Conservation (phyloP, 78 protist species). For the Speleostelium caveatum region DNA sequence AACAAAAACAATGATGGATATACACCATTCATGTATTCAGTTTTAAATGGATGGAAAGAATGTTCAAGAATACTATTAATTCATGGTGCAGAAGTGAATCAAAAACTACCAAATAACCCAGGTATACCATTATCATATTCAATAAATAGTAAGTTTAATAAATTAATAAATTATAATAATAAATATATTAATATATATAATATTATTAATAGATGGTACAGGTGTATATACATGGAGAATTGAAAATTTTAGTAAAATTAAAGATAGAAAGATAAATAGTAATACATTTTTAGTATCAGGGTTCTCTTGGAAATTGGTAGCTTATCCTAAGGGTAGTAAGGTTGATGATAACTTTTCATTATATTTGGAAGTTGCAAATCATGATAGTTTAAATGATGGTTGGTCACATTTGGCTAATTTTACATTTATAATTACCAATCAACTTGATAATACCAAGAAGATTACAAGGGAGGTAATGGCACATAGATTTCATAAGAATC, state of each 20-base stretch:
- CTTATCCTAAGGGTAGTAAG: constrained; percentile 54
- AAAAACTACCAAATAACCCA: constrained; percentile 53
- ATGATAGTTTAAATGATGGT: constrained; percentile 34
- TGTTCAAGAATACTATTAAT: not conserved
- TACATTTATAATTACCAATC: constrained; percentile 53
- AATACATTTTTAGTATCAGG: constrained; percentile 51
- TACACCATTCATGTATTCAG: constrained; percentile 59
- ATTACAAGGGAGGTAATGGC: constrained; percentile 41
- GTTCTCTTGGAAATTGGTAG: constrained; percentile 56
- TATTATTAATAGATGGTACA: constrained; percentile 5
- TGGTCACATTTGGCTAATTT: constrained; percentile 66
- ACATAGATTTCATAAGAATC: constrained; percentile 57
- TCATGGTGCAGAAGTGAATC: constrained; percentile 48
- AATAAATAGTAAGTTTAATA: not conserved
- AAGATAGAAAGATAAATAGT: constrained; percentile 48
- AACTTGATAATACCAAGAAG: constrained; percentile 17
- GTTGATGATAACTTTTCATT: constrained; percentile 56
- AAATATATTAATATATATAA: not conserved
- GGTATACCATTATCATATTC: constrained; percentile 63
- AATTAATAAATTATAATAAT: not conserved
- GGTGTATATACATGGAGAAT: constrained; percentile 56
- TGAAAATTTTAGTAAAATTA: constrained; percentile 55
- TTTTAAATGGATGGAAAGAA: constrained; percentile 36
- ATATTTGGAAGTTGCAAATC: constrained; percentile 65
- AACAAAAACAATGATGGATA: constrained; percentile 54